Percentiles rank a stretch among this genome's conserved stretches.
Conservation (phyloP, 2,329 filamentous ascomycete genomes). For the Sclerotinia minor region DNA sequence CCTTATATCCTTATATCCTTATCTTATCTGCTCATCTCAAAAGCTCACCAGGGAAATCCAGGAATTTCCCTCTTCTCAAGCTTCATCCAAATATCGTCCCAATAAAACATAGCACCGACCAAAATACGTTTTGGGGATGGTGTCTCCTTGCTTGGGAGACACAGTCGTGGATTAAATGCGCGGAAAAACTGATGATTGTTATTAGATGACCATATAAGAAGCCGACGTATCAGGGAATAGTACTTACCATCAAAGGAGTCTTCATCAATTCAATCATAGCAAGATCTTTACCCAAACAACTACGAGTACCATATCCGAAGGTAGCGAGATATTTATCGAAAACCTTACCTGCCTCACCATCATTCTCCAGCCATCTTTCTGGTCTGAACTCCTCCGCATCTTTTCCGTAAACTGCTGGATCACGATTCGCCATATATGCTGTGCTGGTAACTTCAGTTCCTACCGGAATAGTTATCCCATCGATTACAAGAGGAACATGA, state of each 20-base stretch:
- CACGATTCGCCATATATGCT: constrained; percentile 21
- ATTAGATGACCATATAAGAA: neutral
- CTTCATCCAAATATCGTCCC: constrained; percentile 20
- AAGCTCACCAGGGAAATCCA: constrained; percentile 3
- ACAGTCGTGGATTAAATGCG: constrained; percentile 12
- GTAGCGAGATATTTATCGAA: constrained; percentile 24
- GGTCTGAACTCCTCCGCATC: constrained; percentile 22
- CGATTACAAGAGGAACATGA: constrained; percentile 13
- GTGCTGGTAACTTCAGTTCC: constrained; percentile 20
- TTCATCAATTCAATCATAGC: constrained; percentile 22
- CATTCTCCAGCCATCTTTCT: constrained; percentile 21
- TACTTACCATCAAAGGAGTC: constrained; percentile 20
- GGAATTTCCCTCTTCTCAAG: constrained; percentile 14
- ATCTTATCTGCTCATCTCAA: neutral
- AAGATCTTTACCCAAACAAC: constrained; percentile 23
- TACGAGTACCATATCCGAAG: constrained; percentile 22
- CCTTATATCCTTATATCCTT: no score
- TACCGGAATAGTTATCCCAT: constrained; percentile 19
- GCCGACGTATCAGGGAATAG: neutral
- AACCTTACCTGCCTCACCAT: constrained; percentile 14
- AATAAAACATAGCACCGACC: constrained; percentile 23
- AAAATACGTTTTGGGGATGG: constrained; percentile 20
- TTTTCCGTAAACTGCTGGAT: constrained; percentile 18
- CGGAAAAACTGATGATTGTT: constrained; percentile 17
- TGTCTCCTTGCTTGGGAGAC: constrained; percentile 18